A percentile compares a stretch with the other conserved stretches of the same genome.
Evolutionary conservation across 73 alveolate genomes (phyloP).

Genomic region (Paramecium sexaurelia): DNA sequence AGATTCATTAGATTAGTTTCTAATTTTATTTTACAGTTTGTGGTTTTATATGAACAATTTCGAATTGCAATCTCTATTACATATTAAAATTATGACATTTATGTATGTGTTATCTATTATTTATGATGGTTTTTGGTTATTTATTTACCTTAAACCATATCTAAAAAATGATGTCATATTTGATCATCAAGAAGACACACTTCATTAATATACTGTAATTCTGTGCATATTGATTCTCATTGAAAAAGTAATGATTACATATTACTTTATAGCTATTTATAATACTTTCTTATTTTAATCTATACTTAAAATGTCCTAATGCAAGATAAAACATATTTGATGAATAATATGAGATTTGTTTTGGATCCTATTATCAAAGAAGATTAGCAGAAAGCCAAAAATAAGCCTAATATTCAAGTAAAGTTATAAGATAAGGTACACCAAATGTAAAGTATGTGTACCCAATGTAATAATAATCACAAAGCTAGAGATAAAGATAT

Average conservation of each 20-base stretch:
- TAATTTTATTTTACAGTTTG: constrained; percentile 23
- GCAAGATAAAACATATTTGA: constrained; percentile 5
- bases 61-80: constrained; percentile 5
- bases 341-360: constrained; percentile 23
- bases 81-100: constrained; percentile 7
- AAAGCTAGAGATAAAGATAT: neutral
- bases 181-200: neutral
- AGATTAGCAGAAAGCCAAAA: neutral
- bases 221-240: neutral
- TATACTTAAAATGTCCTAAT: neutral
- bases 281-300: neutral
- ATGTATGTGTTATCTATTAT: neutral
- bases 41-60: constrained; percentile 33
- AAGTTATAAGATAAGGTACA: neutral
- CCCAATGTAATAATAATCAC: neutral
- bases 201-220: neutral
- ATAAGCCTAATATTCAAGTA: neutral
- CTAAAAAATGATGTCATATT: neutral
- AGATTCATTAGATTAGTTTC: neutral
- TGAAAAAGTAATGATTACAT: neutral
- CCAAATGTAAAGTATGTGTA: neutral
- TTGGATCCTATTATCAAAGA: neutral
- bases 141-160: neutral
- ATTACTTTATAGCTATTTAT: neutral
- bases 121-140: constrained; percentile 16